These are phyloP conservation scores for Sporothrix mexicana DNA, from an alignment of 2,329 filamentous ascomycete genomes.

Conservation along the genomic window DNA sequence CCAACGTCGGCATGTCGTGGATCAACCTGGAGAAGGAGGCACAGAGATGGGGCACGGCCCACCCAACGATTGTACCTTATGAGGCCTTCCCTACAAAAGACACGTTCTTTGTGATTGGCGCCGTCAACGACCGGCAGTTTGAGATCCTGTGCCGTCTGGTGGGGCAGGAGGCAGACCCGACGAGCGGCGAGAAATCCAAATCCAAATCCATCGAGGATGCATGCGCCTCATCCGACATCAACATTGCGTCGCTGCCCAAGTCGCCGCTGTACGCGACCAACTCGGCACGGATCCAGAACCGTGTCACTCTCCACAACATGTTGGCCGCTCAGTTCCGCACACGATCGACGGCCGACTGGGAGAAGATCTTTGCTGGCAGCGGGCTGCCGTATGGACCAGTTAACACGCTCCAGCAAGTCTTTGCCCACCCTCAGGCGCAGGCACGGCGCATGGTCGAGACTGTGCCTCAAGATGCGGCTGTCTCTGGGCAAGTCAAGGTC, in stretches of 20 bases:
- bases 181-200: not conserved
- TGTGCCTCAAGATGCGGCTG: constrained; percentile 9
- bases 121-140: constrained; percentile 29
- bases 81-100: constrained; percentile 1
- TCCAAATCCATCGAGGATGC: not conserved
- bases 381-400: not conserved
- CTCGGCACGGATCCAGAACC: constrained; percentile 8
- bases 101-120: constrained; percentile 20
- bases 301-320: not conserved
- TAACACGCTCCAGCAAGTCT: constrained; percentile 27
- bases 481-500: constrained; percentile 15
- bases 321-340: not conserved
- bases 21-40: constrained; percentile 34
- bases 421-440: constrained; percentile 29
- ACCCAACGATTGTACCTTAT: constrained; percentile 23
- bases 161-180: not conserved
- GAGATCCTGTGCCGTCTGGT: constrained; percentile 13
- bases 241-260: not conserved
- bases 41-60: not conserved
- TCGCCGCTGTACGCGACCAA: constrained; percentile 8
- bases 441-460: constrained; percentile 30
- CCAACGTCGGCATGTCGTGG: constrained; percentile 34
- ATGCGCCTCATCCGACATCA: not conserved
- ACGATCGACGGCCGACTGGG: not conserved
- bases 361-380: constrained; percentile 1